Conservation (phyloP, 441 rosid genomes). For the California macrophylla region DNA sequence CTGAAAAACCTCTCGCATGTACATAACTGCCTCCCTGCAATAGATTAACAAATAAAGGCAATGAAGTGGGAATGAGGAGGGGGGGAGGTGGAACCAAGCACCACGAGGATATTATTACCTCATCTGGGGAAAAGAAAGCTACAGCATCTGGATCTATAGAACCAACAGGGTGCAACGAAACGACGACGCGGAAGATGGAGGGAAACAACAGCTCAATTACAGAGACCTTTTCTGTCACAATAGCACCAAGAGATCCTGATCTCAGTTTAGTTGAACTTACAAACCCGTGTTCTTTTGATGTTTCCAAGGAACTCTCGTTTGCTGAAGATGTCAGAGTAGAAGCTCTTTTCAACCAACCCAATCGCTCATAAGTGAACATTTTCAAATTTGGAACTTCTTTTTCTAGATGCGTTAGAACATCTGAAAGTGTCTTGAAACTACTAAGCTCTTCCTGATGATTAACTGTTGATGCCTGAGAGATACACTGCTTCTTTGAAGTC, state of each 20-base stretch:
- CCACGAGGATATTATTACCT: slow-evolving; percentile 38
- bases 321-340: slow-evolving; percentile 45
- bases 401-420: slow-evolving; percentile 47
- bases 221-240: slow-evolving; percentile 52
- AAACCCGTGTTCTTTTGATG: slow-evolving; percentile 46
- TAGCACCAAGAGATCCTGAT: slow-evolving; percentile 33
- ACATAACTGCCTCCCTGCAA: slow-evolving; percentile 75
- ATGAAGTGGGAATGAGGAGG: neutral
- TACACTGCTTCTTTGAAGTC: slow-evolving; percentile 40
- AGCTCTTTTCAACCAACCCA: slow-evolving; percentile 84
- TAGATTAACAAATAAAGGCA: slow-evolving; percentile 6
- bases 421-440: slow-evolving; percentile 56
- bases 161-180: slow-evolving; percentile 88
- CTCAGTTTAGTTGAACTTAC: slow-evolving; percentile 50
- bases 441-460: slow-evolving; percentile 36
- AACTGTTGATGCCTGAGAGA: slow-evolving; percentile 25
- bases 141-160: slow-evolving; percentile 80
- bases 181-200: slow-evolving; percentile 63
- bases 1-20: slow-evolving; percentile 70
- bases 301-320: slow-evolving; percentile 51
- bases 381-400: slow-evolving; percentile 58
- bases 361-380: slow-evolving; percentile 56
- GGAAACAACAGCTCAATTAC: slow-evolving; percentile 68
- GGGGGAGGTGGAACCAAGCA: neutral
- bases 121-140: slow-evolving; percentile 92